A percentile compares a stretch with the other conserved stretches of the same genome.
phyloP scores from a whole-genome alignment of 352 stramenopile genomes.

The Pythium pectinolyticum region DNA sequence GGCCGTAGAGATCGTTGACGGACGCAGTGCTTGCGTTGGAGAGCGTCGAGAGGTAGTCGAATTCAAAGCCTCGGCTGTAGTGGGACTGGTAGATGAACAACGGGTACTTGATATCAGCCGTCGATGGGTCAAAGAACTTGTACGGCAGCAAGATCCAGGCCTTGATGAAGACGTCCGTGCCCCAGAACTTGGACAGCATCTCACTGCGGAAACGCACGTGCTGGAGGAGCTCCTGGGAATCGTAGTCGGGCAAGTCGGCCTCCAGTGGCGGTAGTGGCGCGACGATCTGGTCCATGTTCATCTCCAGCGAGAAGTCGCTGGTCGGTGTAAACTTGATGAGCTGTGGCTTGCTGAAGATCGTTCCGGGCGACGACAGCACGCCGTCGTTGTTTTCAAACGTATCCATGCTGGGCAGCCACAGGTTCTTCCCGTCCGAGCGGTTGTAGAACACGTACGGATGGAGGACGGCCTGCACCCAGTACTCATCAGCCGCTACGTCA shows the following conservation, averaged over 20 bases:
- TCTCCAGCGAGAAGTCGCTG: conserved; percentile 36
- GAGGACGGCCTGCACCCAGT: conserved; percentile 65
- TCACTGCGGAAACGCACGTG: conserved; percentile 65
- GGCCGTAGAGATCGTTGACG: conserved; percentile 50
- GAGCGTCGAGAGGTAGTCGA: conserved; percentile 40
- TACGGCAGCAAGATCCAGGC: conserved; percentile 71
- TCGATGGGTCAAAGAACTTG: conserved; percentile 56
- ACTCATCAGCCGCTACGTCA: conserved; percentile 48
- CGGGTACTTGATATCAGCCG: conserved; percentile 60
- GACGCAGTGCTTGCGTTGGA: conserved; percentile 29
- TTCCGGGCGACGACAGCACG: conserved; percentile 56
- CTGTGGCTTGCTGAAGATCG: conserved; percentile 56
- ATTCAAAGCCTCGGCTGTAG: conserved; percentile 66
- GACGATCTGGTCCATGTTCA: conserved; percentile 52
- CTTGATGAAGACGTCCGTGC: conserved; percentile 65
- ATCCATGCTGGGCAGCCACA: conserved; percentile 54
- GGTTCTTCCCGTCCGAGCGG: conserved; percentile 43
- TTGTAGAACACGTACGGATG: conserved; percentile 69
- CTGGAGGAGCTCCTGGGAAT: conserved; percentile 56
- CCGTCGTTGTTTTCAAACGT: conserved; percentile 59
- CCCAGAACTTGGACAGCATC: conserved; percentile 67
- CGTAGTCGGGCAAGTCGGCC: conserved; percentile 17
- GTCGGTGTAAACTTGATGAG: conserved; percentile 40
- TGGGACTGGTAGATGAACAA: conserved; percentile 79
- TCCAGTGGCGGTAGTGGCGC: conserved; percentile 36